Evolutionary conservation across 345 rosid genomes (phyloP).

Genomic region (Rhodomyrtus tomentosa): DNA sequence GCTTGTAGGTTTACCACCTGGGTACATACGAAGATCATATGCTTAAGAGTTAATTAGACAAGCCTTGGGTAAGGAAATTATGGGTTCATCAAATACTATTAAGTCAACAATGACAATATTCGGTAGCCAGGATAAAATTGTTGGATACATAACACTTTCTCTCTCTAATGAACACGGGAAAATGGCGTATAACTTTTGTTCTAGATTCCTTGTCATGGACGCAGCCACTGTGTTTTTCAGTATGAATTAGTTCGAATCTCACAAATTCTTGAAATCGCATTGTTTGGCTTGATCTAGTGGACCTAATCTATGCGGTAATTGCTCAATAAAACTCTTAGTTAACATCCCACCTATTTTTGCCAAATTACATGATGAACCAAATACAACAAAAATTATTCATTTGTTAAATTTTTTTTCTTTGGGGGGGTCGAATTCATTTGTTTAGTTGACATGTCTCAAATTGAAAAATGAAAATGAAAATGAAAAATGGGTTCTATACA

Average conservation of each 20-base stretch:
- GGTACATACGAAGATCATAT: background rate
- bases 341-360: background rate
- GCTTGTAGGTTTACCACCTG: constrained; percentile 76
- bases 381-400: background rate
- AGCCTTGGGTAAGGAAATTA: background rate
- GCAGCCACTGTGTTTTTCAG: background rate
- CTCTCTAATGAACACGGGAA: no score
- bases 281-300: background rate
- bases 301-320: background rate
- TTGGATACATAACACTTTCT: no score
- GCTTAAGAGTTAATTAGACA: background rate
- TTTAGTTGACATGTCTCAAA: background rate
- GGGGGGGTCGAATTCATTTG: no score
- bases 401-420: no score
- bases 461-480: no score
- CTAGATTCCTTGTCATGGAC: no score
- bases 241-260: background rate
- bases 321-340: background rate
- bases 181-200: background rate
- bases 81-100: background rate
- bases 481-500: background rate
- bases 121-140: background rate
- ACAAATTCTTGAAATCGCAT: background rate
- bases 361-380: background rate
- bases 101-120: background rate